Evolutionary conservation across 805 yeast species (phyloP), one percentile per base, ranked within the genome.

Genomic region (Metschnikowia shivogae): DNA sequence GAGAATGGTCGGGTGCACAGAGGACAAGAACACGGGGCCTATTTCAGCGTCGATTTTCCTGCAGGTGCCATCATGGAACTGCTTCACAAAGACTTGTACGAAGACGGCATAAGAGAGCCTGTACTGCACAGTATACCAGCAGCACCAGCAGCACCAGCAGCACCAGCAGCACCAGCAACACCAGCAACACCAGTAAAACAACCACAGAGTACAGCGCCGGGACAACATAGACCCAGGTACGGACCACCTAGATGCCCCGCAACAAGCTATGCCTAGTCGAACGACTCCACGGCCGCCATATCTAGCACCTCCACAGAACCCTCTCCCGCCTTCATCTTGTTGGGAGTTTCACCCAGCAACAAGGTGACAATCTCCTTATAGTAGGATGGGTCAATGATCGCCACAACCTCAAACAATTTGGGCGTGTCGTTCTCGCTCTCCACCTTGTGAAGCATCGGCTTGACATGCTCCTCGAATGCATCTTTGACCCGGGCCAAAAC

Each of bases 261-360:
- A n/a, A 11, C 17, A 13, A 5, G 34, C 19, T 6, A 32, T 10
- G 8, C 9, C 32, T 22, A 39, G 20, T 39, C 42, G 14, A 39
- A 46, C 34, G 81, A 84, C 49, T 80, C 82, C n/a, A 84, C 74
- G 9, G 87, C 96, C 12, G 95, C 92, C 85, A 86, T 84, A 55
- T 89, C 96, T 48, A 90, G 65, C 6, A 90, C 93, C 62, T 90
- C 96, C 4, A 89, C 73, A 1, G 80, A 68, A 2, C 89, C 93
- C 50, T 74, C 77, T 3, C 82, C 79, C 43, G 65, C 61, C 45
- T 73, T 72, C 24, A 78, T 66, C 48, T 62, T 62, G n/a, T 67
- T 61, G 2, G 50, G 45, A 32, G 67, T 63, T 6, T 67, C 77
- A 13, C 78, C 73, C 44, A 71, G 75, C 43, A 86, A 74, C 5